Percentiles rank a stretch among this genome's conserved stretches.
phyloP scores from a whole-genome alignment of 148 eudicot species.

The Pouteria glomerata region DNA sequence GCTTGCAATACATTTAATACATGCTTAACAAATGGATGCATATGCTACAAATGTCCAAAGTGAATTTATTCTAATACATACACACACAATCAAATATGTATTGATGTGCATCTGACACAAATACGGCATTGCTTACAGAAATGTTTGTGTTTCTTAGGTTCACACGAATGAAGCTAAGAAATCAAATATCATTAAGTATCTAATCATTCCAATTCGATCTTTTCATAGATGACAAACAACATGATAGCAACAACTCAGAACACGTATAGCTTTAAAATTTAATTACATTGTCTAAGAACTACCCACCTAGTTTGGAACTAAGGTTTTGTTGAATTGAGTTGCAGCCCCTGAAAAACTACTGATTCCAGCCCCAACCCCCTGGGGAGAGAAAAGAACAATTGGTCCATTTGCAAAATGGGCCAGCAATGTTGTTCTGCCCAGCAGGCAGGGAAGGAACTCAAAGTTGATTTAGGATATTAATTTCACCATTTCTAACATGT shows the following conservation, averaged over 20 bases:
- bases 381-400: background rate
- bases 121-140: no score
- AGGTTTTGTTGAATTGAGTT: no score
- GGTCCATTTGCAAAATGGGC: background rate
- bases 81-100: no score
- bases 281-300: no score
- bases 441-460: background rate
- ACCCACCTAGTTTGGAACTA: no score
- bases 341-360: background rate
- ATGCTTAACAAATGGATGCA: no score
- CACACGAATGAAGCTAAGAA: background rate
- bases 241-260: background rate
- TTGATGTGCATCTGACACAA: no score
- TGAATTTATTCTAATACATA: no score
- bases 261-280: background rate
- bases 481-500: conserved; percentile 4
- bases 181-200: background rate
- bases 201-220: background rate
- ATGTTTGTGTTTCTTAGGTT: no score
- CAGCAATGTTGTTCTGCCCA: background rate
- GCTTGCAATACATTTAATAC: no score
- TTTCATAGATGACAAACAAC: background rate
- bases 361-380: background rate
- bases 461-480: background rate
- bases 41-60: no score